A percentile compares a stretch with the other conserved stretches of the same genome.
Conservation (phyloP, 805 yeast genomes). For the Spathaspora arborariae region DNA sequence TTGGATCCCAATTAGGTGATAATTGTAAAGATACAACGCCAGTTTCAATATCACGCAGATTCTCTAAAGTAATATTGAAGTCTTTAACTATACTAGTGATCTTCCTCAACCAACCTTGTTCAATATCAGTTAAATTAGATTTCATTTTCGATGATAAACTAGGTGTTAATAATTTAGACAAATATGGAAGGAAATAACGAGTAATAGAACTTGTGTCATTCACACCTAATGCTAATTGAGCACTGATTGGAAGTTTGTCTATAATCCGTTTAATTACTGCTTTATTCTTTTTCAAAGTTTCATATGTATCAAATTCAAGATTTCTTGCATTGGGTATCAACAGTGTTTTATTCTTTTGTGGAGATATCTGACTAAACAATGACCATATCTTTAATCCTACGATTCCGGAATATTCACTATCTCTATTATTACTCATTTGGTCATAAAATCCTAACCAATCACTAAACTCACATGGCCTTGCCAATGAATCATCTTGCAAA, state of each 20-base stretch:
- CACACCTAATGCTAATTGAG: conserved; percentile 27
- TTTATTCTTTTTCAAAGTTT: conserved; percentile 27
- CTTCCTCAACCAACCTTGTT: conserved; percentile 28
- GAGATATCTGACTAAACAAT: conserved; percentile 59
- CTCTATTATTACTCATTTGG: conserved; percentile 27
- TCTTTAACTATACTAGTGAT: conserved; percentile 36
- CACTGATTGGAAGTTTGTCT: conserved; percentile 24
- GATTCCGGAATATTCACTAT: conserved; percentile 50
- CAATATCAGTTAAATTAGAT: conserved; percentile 22
- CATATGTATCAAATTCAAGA: conserved; percentile 39
- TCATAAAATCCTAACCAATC: conserved; percentile 82
- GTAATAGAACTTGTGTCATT: conserved; percentile 21
- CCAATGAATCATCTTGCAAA: conserved; percentile 56
- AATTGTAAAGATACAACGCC: conserved; percentile 23
- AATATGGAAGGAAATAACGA: conserved; percentile 34
- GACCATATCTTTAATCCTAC: conserved; percentile 61
- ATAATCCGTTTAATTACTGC: conserved; percentile 29
- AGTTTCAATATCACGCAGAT: conserved; percentile 31
- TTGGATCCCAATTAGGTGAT: conserved; percentile 34
- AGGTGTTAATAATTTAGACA: conserved; percentile 29
- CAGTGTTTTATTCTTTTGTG: conserved; percentile 12
- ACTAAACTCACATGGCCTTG: conserved; percentile 56
- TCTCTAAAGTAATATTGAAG: conserved; percentile 39
- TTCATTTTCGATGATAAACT: conserved; percentile 20
- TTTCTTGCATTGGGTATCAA: conserved; percentile 30